A percentile compares a stretch with the other conserved stretches of the same genome.
Evolutionary conservation across 2,329 filamentous ascomycete species (phyloP).

Genomic region (Mariannaea sp.): DNA sequence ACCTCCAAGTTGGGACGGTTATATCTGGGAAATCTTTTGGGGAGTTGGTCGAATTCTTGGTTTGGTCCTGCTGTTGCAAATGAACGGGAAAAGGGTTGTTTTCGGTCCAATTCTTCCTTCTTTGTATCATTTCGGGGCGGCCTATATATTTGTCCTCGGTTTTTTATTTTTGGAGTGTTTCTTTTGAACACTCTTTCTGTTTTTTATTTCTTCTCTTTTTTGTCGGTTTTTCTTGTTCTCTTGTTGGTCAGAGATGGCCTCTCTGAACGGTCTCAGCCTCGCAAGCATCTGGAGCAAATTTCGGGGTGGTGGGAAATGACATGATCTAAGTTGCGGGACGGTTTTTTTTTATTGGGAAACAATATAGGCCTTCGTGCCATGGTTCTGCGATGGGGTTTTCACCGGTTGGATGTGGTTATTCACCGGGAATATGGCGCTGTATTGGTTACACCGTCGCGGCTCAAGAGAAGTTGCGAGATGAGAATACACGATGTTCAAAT

Average conservation of each 20-base stretch:
- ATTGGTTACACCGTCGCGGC: constrained; percentile 41
- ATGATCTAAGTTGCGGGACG: constrained; percentile 43
- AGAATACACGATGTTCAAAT: constrained; percentile 47
- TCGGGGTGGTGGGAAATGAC: constrained; percentile 37
- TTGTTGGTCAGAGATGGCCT: constrained; percentile 7
- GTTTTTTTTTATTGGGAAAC: constrained; percentile 41
- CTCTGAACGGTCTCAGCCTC: constrained; percentile 30
- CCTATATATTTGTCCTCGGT: constrained; percentile 40
- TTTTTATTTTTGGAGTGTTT: no score
- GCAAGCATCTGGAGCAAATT: constrained; percentile 40
- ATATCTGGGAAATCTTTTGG: constrained; percentile 39
- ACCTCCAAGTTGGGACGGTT: constrained; percentile 40
- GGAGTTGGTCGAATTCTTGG: constrained; percentile 46
- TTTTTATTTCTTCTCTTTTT: constrained; percentile 29
- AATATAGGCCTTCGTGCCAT: constrained; percentile 41
- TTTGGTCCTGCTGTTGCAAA: constrained; percentile 39
- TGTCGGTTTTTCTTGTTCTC: constrained; percentile 27
- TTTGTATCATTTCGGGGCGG: constrained; percentile 38
- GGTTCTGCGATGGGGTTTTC: constrained; percentile 44
- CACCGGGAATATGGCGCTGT: constrained; percentile 42
- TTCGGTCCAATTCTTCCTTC: constrained; percentile 33
- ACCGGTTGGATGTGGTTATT: constrained; percentile 40
- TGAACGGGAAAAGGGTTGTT: constrained; percentile 39
- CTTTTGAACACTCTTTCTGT: no score
- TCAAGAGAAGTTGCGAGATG: constrained; percentile 40